These are phyloP conservation scores for Syncephalastrum racemosum DNA, from an alignment of 371 early-diverging fungal genomes.

Conservation along the genomic window DNA sequence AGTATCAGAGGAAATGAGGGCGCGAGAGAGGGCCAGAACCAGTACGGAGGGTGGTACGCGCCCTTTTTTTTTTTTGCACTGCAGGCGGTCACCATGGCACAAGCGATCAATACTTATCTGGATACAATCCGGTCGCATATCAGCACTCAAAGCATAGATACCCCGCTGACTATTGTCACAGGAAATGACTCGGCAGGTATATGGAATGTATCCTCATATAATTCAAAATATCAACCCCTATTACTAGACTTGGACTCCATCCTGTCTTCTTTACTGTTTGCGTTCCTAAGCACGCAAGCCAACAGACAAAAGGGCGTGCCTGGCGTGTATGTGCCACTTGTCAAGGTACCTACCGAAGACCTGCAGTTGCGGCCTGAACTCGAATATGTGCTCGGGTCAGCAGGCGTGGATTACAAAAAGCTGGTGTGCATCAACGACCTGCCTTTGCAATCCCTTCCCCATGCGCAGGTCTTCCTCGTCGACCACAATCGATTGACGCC, in stretches of 20 bases:
- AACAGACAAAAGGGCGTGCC: conserved; percentile 2
- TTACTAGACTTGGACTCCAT: conserved; percentile 72
- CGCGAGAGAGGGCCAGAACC: too few relatives aligned
- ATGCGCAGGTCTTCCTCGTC: conserved; percentile 42
- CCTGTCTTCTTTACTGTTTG: conserved; percentile 57
- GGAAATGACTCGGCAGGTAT: conserved; percentile 77
- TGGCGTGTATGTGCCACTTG: conserved; percentile 48
- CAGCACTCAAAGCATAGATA: too few relatives aligned
- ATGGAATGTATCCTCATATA: neutral
- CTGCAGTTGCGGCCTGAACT: conserved; percentile 69
- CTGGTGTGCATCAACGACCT: conserved; percentile 31
- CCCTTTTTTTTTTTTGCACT: too few relatives aligned
- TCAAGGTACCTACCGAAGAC: conserved; percentile 62
- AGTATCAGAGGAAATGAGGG: too few relatives aligned
- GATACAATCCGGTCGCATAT: too few relatives aligned
- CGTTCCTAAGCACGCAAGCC: conserved; percentile 38
- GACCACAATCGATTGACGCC: conserved; percentile 65
- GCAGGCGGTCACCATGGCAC: too few relatives aligned
- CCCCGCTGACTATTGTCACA: conserved; percentile 38
- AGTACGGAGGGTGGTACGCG: too few relatives aligned
- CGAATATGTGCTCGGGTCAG: conserved; percentile 42
- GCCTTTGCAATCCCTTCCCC: conserved; percentile 16
- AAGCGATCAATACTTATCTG: too few relatives aligned
- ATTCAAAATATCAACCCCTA: neutral
- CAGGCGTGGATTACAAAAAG: conserved; percentile 19